A percentile compares a stretch with the other conserved stretches of the same genome.
Evolutionary conservation across 2,329 filamentous ascomycete species (phyloP).

Genomic region (Aureobasidium vineae): DNA sequence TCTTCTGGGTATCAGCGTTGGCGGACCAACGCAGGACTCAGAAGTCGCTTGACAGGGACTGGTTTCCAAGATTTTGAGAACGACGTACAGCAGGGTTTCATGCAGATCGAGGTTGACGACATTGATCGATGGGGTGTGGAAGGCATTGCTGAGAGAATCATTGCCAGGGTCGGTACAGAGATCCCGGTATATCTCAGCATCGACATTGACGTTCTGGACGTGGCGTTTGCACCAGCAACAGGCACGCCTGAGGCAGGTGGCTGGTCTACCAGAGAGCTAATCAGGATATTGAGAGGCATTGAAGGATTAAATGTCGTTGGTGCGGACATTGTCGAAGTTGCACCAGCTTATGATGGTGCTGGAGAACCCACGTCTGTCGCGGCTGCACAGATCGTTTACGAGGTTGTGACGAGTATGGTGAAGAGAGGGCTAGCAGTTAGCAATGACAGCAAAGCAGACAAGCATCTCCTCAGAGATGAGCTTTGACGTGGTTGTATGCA

Average conservation of each 20-base stretch:
- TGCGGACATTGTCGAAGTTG: conserved; percentile 86
- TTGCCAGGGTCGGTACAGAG: conserved; percentile 55
- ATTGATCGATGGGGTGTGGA: conserved; percentile 76
- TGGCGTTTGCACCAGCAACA: conserved; percentile 65
- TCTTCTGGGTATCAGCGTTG: background rate
- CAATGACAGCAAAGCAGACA: background rate
- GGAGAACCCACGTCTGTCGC: conserved; percentile 80
- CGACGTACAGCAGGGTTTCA: conserved; percentile 68
- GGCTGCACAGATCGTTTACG: conserved; percentile 81
- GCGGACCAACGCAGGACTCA: conserved; percentile 61
- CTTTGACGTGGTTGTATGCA: background rate
- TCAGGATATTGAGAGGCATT: conserved; percentile 75
- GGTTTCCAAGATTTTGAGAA: conserved; percentile 72
- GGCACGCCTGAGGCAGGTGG: conserved; percentile 88
- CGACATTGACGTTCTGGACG: conserved; percentile 81
- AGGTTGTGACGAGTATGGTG: conserved; percentile 76
- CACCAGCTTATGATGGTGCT: conserved; percentile 75
- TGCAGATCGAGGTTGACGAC: conserved; percentile 75
- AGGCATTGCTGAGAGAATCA: conserved; percentile 68
- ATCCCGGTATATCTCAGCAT: conserved; percentile 77
- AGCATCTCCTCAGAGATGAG: background rate
- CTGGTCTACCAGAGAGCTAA: conserved; percentile 86
- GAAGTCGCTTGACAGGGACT: conserved; percentile 64
- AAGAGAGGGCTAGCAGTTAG: conserved; percentile 40
- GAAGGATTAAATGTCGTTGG: conserved; percentile 83